Conservation (phyloP, 345 rosid species). For the Iberis pinnata region DNA sequence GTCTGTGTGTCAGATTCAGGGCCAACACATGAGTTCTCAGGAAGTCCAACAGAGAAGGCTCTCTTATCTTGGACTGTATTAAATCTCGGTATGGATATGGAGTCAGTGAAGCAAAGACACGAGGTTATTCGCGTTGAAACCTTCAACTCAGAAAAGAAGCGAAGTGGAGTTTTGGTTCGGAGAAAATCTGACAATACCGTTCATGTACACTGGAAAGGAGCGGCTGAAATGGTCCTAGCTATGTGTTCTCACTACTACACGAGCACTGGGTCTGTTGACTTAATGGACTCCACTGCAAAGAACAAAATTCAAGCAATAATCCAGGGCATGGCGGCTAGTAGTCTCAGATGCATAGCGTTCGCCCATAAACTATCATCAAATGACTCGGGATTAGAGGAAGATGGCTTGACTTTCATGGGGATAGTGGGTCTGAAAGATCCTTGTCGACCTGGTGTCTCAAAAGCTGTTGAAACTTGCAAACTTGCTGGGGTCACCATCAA, state of each 20-base stretch:
- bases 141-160: slow-evolving; percentile 56
- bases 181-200: slow-evolving; percentile 34
- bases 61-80: slow-evolving; percentile 56
- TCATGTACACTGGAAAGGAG: slow-evolving; percentile 67
- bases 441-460: slow-evolving; percentile 47
- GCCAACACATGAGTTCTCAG: slow-evolving; percentile 41
- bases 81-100: slow-evolving; percentile 45
- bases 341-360: slow-evolving; percentile 62
- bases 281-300: slow-evolving; percentile 32
- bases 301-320: slow-evolving; percentile 35
- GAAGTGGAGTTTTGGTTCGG: slow-evolving; percentile 43
- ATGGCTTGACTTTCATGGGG: slow-evolving; percentile 40
- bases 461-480: slow-evolving; percentile 52
- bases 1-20: slow-evolving; percentile 34
- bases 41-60: slow-evolving; percentile 73
- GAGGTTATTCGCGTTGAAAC: slow-evolving; percentile 42
- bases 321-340: slow-evolving; percentile 49
- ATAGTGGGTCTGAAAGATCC: slow-evolving; percentile 69
- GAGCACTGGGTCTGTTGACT: slow-evolving; percentile 24
- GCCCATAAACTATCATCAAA: slow-evolving; percentile 41
- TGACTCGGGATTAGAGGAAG: slow-evolving; percentile 36
- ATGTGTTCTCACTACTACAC: slow-evolving; percentile 46
- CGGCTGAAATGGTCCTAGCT: slow-evolving; percentile 57
- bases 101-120: slow-evolving; percentile 32
- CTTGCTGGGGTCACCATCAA: slow-evolving; percentile 52